These are phyloP conservation scores for Thelonectria discophora DNA, from an alignment of 2,329 filamentous ascomycete species.

Conservation along the genomic window DNA sequence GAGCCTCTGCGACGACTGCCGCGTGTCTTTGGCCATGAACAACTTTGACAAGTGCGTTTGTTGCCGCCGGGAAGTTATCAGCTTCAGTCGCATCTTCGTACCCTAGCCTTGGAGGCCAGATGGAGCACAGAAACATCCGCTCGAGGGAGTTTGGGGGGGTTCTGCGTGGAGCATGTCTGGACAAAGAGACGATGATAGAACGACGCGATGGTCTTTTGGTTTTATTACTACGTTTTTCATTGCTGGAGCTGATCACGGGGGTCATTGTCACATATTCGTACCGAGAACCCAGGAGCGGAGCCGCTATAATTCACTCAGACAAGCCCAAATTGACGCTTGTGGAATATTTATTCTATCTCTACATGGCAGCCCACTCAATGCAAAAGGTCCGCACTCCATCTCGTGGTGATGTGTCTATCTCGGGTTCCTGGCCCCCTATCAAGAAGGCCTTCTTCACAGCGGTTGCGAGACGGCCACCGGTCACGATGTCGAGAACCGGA, in stretches of 20 bases:
- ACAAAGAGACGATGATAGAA: conserved; percentile 10
- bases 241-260: conserved; percentile 26
- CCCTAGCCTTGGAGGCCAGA: conserved; percentile 54
- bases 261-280: conserved; percentile 8
- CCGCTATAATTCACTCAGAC: conserved; percentile 16
- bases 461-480: conserved; percentile 86
- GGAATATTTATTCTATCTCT: conserved; percentile 43
- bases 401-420: conserved; percentile 45
- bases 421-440: conserved; percentile 72
- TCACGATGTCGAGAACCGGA: conserved; percentile 83
- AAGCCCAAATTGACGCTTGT: conserved; percentile 5
- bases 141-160: not conserved
- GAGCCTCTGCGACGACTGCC: conserved; percentile 92
- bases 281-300: conserved; percentile 2
- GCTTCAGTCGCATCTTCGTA: conserved; percentile 91
- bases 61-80: conserved; percentile 85
- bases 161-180: not conserved
- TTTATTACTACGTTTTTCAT: conserved; percentile 18
- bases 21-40: conserved; percentile 92
- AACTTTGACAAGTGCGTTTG: conserved; percentile 98
- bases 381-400: conserved; percentile 75
- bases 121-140: not conserved
- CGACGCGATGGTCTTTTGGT: conserved; percentile 2
- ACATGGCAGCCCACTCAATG: conserved; percentile 95
- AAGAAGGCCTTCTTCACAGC: conserved; percentile 96